Conservation (phyloP, 2,329 filamentous ascomycete species). For the Colletotrichum sansevieriae region DNA sequence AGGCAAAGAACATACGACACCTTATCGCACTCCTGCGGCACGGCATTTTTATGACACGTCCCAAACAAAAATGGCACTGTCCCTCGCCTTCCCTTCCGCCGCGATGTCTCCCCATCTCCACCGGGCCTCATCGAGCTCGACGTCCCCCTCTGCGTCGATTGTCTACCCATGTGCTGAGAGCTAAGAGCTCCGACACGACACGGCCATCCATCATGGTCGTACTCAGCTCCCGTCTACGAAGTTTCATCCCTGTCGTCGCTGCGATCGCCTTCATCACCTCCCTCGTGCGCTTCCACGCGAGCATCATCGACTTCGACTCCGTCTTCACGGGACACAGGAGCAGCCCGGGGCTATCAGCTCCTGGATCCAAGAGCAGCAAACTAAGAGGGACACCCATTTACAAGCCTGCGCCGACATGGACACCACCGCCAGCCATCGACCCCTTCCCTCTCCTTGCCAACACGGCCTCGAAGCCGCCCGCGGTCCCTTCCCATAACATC, state of each 20-base stretch:
- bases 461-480: conserved; percentile 49
- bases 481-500: conserved; percentile 60
- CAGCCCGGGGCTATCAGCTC: background rate
- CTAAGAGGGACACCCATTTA: conserved; percentile 45
- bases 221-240: conserved; percentile 24
- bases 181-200: background rate
- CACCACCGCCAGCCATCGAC: conserved; percentile 54
- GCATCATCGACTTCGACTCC: conserved; percentile 15
- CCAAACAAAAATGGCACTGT: background rate
- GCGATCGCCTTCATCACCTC: conserved; percentile 36
- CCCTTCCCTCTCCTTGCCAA: conserved; percentile 57
- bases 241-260: conserved; percentile 23
- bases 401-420: conserved; percentile 51
- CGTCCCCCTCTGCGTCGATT: background rate
- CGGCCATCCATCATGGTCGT: conserved; percentile 2
- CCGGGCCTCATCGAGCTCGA: conserved; percentile 14
- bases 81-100: background rate
- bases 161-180: background rate
- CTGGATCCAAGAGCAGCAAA: background rate
- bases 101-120: background rate
- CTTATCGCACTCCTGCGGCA: background rate
- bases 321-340: conserved; percentile 19
- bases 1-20: background rate
- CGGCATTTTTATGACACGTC: background rate
- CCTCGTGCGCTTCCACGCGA: conserved; percentile 32